phyloP scores from a whole-genome alignment of 1,284 basidiomycete genomes.

The Puccinia hordei region DNA sequence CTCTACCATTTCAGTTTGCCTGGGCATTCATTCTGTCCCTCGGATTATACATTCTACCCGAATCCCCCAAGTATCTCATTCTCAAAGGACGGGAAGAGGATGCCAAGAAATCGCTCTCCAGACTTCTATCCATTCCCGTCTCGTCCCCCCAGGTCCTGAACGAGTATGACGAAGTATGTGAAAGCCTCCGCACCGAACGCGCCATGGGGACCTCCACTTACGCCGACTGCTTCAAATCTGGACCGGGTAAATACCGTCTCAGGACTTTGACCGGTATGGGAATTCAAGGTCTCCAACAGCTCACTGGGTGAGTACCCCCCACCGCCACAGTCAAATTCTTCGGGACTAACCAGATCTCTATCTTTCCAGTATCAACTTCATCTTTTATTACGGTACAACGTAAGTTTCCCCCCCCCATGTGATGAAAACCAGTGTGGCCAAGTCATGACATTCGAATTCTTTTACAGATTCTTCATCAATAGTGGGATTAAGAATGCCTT shows the following conservation, averaged over 20 bases:
- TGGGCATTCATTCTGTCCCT: conserved; percentile 41
- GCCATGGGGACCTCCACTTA: conserved; percentile 58
- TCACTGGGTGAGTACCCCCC: conserved; percentile 65
- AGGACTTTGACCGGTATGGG: conserved; percentile 72
- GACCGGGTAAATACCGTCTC: conserved; percentile 66
- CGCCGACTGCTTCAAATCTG: conserved; percentile 59
- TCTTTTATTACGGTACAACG: conserved; percentile 50
- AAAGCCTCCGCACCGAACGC: conserved; percentile 57
- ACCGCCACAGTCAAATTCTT: conserved; percentile 27
- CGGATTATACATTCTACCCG: conserved; percentile 41
- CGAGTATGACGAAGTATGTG: conserved; percentile 54
- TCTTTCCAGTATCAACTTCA: conserved; percentile 29
- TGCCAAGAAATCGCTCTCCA: conserved; percentile 36
- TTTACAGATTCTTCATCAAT: conserved; percentile 31
- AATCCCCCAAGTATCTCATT: conserved; percentile 47
- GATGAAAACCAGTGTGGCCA: too few relatives aligned
- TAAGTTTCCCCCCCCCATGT: neutral
- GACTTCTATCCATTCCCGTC: conserved; percentile 35
- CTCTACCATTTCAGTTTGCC: conserved; percentile 17
- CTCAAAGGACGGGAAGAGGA: conserved; percentile 39
- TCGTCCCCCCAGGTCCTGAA: conserved; percentile 55
- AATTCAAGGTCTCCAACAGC: conserved; percentile 77
- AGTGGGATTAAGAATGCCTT: conserved; percentile 61
- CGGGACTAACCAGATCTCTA: neutral
- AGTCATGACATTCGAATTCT: conserved; percentile 52